phyloP scores from a whole-genome alignment of 192 early-diverging fungal genomes.

The Geosiphon pyriformis region DNA sequence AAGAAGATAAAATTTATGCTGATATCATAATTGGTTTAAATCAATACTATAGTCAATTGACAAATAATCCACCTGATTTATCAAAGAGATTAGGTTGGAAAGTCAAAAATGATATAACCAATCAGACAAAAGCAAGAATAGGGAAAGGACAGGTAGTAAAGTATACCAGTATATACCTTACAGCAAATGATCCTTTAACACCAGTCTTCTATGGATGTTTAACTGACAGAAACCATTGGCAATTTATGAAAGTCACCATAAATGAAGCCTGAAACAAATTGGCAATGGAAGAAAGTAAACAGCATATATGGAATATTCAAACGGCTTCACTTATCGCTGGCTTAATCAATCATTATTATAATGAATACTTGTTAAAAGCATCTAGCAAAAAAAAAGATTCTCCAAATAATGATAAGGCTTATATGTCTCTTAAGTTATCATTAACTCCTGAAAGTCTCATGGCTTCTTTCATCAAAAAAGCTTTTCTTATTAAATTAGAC shows the following conservation, averaged over 20 bases:
- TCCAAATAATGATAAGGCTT: no score
- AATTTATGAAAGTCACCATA: no score
- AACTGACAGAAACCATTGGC: no score
- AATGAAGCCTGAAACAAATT: no score
- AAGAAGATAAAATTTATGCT: conserved; percentile 2
- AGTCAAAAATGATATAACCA: no score
- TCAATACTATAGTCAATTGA: neutral
- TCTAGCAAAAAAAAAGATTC: no score
- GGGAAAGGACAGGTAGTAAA: conserved; percentile 5
- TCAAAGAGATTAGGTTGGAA: no score
- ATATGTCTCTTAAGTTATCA: neutral
- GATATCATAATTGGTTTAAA: no score
- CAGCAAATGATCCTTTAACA: neutral
- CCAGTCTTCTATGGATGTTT: no score
- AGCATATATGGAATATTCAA: conserved; percentile 1
- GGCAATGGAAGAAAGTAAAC: neutral
- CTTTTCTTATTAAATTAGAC: conserved; percentile 4
- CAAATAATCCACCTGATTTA: conserved; percentile 4
- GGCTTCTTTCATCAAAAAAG: neutral
- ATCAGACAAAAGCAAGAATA: no score
- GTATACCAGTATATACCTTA: conserved; percentile 8
- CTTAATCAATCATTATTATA: no score
- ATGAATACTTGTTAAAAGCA: no score
- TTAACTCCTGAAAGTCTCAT: neutral
- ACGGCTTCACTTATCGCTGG: neutral